Evolutionary conservation across 192 early-diverging fungal species (phyloP), one percentile per base, ranked within the genome.

Genomic region (Podila minutissima): DNA sequence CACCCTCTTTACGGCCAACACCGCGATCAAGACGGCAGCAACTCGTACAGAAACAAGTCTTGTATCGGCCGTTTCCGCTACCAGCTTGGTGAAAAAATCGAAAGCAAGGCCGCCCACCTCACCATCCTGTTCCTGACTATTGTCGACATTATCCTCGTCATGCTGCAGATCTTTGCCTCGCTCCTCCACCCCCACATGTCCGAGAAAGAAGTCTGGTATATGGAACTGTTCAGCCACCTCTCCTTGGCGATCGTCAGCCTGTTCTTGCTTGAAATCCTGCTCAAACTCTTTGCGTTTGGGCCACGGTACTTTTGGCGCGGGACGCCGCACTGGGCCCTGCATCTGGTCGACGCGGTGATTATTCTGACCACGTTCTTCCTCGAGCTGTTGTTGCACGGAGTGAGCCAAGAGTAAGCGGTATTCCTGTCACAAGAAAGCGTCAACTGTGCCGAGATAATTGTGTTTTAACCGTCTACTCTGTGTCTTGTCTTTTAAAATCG

Each of bases 211-310:
- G 19, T 64, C 46, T 69, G 74, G 68, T 3, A 74, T 57, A n/a
- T 85, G 32, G 79, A 75, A 62, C 59, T 82, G 4, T 74, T 85
- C 12, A 73, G 68, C 29, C 38, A 67, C 12, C 75, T 87, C 19
- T 77, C 72, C 15, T 62, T 85, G 31, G 49, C 58, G 4, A 86
- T 89, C 48, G 66, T 77, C n/a, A 64, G 63, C 31, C 6, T 87
- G 22, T 89, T 89, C 62, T 63, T 89, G 74, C 3, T 89, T 9
- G 88, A 89, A 83, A 79, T 84, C 61, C 11, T 75, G 24, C 49
- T 86, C 2, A 76, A 69, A 6, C 6, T 89, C 3, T 62, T 84
- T 51, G 83, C 86, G 24, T 89, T 89, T 72, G 86, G 88, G 15
- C 78, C 82, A 11, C 55, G 50, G 4, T 87, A 83, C 62, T 89